A percentile compares a stretch with the other conserved stretches of the same genome.
These are phyloP conservation scores for Fusarium goolgardi DNA, from an alignment of 2,329 filamentous ascomycete genomes.

Conservation along the genomic window DNA sequence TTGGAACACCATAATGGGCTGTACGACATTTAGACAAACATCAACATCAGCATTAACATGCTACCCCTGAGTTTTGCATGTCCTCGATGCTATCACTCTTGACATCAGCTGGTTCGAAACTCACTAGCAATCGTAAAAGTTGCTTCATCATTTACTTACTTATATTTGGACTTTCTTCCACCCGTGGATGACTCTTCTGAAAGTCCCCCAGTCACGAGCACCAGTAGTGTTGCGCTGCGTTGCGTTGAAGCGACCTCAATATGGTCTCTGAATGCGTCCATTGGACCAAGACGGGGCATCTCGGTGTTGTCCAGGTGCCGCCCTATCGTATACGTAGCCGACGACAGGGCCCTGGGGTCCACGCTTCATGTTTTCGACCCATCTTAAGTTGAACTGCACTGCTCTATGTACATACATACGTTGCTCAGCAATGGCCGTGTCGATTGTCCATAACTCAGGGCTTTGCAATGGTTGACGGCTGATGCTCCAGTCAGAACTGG, in stretches of 20 bases:
- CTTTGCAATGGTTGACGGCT: background rate
- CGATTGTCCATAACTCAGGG: slow-evolving; percentile 18
- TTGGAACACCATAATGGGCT: slow-evolving; percentile 36
- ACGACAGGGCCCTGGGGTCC: slow-evolving; percentile 37
- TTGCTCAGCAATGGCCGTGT: slow-evolving; percentile 29
- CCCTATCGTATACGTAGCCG: slow-evolving; percentile 41
- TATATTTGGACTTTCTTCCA: background rate
- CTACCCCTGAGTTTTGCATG: background rate
- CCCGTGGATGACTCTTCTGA: slow-evolving; percentile 12
- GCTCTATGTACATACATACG: slow-evolving; percentile 7
- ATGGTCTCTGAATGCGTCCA: slow-evolving; percentile 39
- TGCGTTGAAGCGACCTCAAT: slow-evolving; percentile 35
- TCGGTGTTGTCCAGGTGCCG: slow-evolving; percentile 42
- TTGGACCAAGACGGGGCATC: slow-evolving; percentile 42
- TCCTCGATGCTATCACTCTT: slow-evolving; percentile 7
- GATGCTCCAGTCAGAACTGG: background rate
- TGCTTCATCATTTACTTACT: background rate
- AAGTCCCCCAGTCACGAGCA: slow-evolving; percentile 27
- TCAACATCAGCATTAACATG: slow-evolving; percentile 9
- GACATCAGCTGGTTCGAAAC: slow-evolving; percentile 8
- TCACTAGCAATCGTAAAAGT: slow-evolving; percentile 1
- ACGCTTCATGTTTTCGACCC: slow-evolving; percentile 38
- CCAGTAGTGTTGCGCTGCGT: slow-evolving; percentile 27
- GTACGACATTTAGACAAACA: slow-evolving; percentile 24
- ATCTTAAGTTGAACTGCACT: slow-evolving; percentile 28